Base-by-base conservation (phyloP, 192 early-diverging fungal species). In the Obelidium mucronatum region DNA sequence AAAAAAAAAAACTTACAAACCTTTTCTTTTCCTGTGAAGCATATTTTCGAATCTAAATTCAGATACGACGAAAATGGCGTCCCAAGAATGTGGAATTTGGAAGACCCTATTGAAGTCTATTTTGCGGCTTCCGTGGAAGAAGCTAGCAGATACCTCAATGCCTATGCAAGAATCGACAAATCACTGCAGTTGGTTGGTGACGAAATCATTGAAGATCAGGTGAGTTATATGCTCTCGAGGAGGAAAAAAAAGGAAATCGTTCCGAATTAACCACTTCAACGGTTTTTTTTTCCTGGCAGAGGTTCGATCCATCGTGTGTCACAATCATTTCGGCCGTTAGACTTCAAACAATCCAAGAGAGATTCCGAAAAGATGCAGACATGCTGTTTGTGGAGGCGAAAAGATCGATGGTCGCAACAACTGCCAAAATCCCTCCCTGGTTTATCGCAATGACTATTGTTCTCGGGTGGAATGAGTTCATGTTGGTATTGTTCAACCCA, bases 401-500 rank as follows among this genome's bases (percentile, higher is more conserved):
- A 84, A 91, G 98, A 33, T 92, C 95, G 1, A 92, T 95, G 64
- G 96, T 99, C 2, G 69, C 81, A 26, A 95, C 94, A 5, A 94
- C 93, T 37, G 92, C 92, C 67, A 92, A 91, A 54, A 88, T 98
- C 26, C 97, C 97, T 0, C 75, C 83, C 33, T 99, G 96, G 95
- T 88, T 97, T 66, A 83, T 95, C 31, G 87, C 90, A 19, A 67
- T 94, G 65, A 82, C 94, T 40, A 79, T 97, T 3, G 70, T 92
- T 13, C 84, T 99, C 3, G 98, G 98, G 28, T 99, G 96, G 95
- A 99, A 99, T 74, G 98, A 99, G 81, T 93, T 96, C 33, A 87
- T 94, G 81, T 71, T 92, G 0, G 86, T 99, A 24, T 73, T 98
- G 40, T 89, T 86, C 44, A 97, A 92, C 74, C 98, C 98, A 28